These are phyloP conservation scores for Dioscorea dumetorum DNA, from an alignment of 106 monocot genomes.

Conservation along the genomic window DNA sequence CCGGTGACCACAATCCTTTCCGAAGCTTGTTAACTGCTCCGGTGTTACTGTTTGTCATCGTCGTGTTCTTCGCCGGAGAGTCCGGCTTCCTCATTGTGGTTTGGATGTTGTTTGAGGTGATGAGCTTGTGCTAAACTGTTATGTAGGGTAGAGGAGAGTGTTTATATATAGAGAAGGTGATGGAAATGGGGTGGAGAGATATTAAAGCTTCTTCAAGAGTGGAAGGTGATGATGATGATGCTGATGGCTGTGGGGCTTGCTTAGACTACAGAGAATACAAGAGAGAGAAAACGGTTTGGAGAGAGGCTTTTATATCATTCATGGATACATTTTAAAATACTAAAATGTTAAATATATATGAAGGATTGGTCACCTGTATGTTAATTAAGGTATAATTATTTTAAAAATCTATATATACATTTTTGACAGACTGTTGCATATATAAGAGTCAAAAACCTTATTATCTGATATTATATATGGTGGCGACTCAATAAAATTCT, in stretches of 20 bases:
- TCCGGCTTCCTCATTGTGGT: constrained; percentile 55
- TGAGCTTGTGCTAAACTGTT: not conserved
- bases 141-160: not conserved
- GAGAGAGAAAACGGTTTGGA: constrained; percentile 36
- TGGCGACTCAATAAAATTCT: too few species aligned
- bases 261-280: constrained; percentile 43
- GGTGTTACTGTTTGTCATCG: not conserved
- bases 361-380: too few species aligned
- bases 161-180: constrained; percentile 14
- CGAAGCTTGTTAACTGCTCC: constrained; percentile 24
- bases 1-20: constrained; percentile 74
- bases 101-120: not conserved
- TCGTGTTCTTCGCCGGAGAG: not conserved
- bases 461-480: too few species aligned
- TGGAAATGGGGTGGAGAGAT: not conserved
- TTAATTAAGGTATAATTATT: too few species aligned
- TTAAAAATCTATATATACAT: too few species aligned
- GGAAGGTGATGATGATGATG: constrained; percentile 38
- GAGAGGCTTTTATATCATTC: constrained; percentile 12
- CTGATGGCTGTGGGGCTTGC: constrained; percentile 52
- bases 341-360: too few species aligned
- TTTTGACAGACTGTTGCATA: too few species aligned
- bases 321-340: too few species aligned
- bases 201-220: constrained; percentile 13
- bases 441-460: too few species aligned